Percentiles rank a stretch among this genome's conserved stretches.
Evolutionary conservation across 768 basidiomycete species (phyloP).

Genomic region (Collybia nuda): DNA sequence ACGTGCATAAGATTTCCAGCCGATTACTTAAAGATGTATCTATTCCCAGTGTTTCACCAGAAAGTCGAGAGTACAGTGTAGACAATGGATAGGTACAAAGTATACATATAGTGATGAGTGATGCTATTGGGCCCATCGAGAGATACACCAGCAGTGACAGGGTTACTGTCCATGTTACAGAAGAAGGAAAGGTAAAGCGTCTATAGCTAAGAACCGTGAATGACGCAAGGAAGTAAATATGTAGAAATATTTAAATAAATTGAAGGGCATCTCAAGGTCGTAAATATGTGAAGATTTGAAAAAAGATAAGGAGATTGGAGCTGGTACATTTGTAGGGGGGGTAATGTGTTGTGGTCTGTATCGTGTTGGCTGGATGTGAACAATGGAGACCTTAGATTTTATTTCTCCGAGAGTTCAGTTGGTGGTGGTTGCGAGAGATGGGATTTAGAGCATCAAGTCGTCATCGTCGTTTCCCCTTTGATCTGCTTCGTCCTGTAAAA

Average conservation of each 20-base stretch:
- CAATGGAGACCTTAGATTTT: not conserved
- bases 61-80: not conserved
- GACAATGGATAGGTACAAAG: not conserved
- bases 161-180: not conserved
- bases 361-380: not conserved
- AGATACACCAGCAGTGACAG: slow-evolving; percentile 2
- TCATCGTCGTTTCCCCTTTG: slow-evolving; percentile 17
- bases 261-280: not conserved
- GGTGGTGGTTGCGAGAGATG: not conserved
- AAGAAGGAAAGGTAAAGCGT: not conserved
- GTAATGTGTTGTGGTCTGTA: not conserved
- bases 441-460: not conserved
- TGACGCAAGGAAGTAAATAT: not conserved
- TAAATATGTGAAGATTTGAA: slow-evolving; percentile 1
- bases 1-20: not conserved
- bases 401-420: not conserved
- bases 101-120: slow-evolving; percentile 4
- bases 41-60: too few relatives aligned
- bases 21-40: not conserved
- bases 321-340: slow-evolving; percentile 1
- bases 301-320: not conserved
- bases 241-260: not conserved
- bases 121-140: slow-evolving; percentile 1
- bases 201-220: too few relatives aligned
- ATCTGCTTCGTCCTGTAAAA: slow-evolving; percentile 36